Conservation (phyloP, 1,139 yeast genomes). For the Kluyveromyces sp. region DNA sequence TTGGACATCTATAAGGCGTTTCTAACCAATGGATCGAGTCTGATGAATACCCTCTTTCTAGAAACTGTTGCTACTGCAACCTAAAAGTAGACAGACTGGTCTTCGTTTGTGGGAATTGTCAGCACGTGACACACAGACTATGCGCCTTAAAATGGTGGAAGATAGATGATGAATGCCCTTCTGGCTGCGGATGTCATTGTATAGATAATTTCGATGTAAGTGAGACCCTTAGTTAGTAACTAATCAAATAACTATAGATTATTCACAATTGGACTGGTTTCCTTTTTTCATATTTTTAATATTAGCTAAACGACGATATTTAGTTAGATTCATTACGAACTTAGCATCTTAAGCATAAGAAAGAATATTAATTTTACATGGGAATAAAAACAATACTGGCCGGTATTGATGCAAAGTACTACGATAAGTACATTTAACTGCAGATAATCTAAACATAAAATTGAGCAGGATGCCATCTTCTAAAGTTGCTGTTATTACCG, state of each 20-base stretch:
- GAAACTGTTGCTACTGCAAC: constrained; percentile 57
- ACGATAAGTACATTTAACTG: no score
- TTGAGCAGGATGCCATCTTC: background rate
- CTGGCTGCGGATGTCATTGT: constrained; percentile 88
- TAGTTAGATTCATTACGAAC: no score
- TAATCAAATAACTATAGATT: no score
- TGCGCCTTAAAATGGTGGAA: constrained; percentile 86
- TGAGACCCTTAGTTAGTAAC: background rate
- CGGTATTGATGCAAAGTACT: no score
- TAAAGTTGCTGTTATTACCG: constrained; percentile 50
- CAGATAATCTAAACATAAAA: no score
- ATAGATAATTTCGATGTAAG: constrained; percentile 28
- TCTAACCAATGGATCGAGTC: constrained; percentile 20
- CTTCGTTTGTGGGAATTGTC: constrained; percentile 65
- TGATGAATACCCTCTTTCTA: constrained; percentile 18
- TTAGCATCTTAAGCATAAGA: no score
- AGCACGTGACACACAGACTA: constrained; percentile 66
- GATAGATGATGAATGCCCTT: constrained; percentile 58
- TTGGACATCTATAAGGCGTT: constrained; percentile 17
- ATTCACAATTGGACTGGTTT: no score
- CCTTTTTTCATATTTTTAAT: no score
- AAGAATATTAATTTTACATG: no score
- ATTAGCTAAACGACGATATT: no score
- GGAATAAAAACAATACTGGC: no score
- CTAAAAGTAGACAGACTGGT: constrained; percentile 52